Base-by-base conservation (phyloP, 768 basidiomycete genomes). In the Pisolithus orientalis region DNA sequence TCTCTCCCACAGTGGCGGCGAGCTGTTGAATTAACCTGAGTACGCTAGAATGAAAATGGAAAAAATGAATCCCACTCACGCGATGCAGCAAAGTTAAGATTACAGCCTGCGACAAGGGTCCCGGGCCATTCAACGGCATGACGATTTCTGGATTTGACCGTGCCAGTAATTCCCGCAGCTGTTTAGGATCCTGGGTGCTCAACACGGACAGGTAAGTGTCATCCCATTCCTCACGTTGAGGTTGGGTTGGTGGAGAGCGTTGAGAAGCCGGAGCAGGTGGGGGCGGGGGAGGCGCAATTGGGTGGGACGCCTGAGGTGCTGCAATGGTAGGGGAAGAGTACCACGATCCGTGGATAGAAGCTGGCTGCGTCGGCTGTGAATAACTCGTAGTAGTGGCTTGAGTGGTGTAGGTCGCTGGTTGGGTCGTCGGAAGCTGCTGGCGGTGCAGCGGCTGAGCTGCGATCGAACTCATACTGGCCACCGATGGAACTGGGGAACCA, bases 251-350 rank as follows among this genome's bases (percentile, higher is more conserved):
- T 14, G 80, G 78, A 28, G 81, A 72, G 55, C 77, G 72, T 50
- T 64, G 71, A 51, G 80, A 80, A 49, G 69, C 63, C 43, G 61
- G 69, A 34, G 47, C 66, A 2, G 71, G 65, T 9, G 71, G 67
- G 0, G 71, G 71, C 3, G 73, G 87, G 2, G 85, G 86, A 14
- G 85, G 78, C 16, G 84, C 82, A 8, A 84, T 80, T 28, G 86
- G 88, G 59, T 89, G 87, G 0, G 88, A 90, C 0, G 87, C 87
- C 56, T 90, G 88, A 39, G 88, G 88, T 3, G 88, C 87, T 47
- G 85, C 86, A 45, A 90, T 87, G 24, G 73, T 70, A 1, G 81
- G 69, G 29, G 66, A 65, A 4, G 73, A 65, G 64, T 83, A 87
- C 87, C 87, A 90, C n/a, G 67, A 25, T 14, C 59, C 58, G 49